These are phyloP conservation scores for Trichoderma atroviride DNA, from an alignment of 2,329 filamentous ascomycete genomes.

Conservation along the genomic window DNA sequence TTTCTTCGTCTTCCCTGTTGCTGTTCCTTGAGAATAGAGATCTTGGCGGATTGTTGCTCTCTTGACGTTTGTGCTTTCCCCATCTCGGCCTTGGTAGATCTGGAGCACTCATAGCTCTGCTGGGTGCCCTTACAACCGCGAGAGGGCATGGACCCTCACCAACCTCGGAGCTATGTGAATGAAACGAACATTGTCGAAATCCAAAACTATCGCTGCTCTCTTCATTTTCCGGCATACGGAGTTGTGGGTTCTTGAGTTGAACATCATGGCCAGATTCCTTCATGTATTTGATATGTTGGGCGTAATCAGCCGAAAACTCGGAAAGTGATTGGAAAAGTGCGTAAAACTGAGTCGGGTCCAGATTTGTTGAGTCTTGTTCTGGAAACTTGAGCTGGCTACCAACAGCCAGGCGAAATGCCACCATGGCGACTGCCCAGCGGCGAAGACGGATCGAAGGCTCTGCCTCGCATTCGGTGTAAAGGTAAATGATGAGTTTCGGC, in stretches of 20 bases:
- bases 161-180: conserved; percentile 58
- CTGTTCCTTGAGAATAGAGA: conserved; percentile 24
- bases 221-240: conserved; percentile 59
- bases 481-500: conserved; percentile 52
- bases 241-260: conserved; percentile 62
- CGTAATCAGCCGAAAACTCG: conserved; percentile 55
- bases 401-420: conserved; percentile 56
- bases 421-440: conserved; percentile 63
- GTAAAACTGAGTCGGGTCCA: conserved; percentile 43
- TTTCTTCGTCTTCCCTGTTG: conserved; percentile 17
- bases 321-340: conserved; percentile 48
- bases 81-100: conserved; percentile 17
- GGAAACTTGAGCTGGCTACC: conserved; percentile 37
- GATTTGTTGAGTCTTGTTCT: conserved; percentile 36
- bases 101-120: conserved; percentile 24
- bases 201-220: conserved; percentile 61
- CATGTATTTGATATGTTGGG: conserved; percentile 57
- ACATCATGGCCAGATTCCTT: conserved; percentile 52
- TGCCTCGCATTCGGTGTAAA: conserved; percentile 58
- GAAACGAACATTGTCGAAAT: conserved; percentile 64
- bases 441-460: conserved; percentile 55
- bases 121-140: conserved; percentile 28
- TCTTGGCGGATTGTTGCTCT: conserved; percentile 5
- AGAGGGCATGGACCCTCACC: conserved; percentile 59
- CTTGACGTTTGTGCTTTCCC: conserved; percentile 10